Percentiles rank a stretch among this genome's conserved stretches.
phyloP scores from a whole-genome alignment of 1,284 basidiomycete species.

The Xerocomus minutiporus region DNA sequence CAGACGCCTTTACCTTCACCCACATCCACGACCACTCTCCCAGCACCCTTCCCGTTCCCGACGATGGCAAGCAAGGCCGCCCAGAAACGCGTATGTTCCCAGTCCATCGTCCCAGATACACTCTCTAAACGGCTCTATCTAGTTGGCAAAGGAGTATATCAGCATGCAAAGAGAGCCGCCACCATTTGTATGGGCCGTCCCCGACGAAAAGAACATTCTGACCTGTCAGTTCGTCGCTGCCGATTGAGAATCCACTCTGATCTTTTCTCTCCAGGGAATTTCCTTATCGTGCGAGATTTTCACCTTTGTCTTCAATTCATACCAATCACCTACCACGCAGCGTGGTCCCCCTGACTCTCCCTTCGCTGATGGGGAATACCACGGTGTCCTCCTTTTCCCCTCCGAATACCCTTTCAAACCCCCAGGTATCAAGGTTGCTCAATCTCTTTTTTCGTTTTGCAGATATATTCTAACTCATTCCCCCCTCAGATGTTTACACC shows the following conservation, averaged over 20 bases:
- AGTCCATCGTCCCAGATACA: accelerated
- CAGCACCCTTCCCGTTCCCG: neutral
- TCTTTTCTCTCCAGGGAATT: slow-evolving; percentile 65
- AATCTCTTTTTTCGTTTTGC: neutral
- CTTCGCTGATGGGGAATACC: slow-evolving; percentile 90
- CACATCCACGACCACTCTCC: slow-evolving; percentile 19
- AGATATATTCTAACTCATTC: slow-evolving; percentile 7
- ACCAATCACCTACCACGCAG: slow-evolving; percentile 37
- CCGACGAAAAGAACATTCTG: slow-evolving; percentile 94
- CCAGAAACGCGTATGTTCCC: slow-evolving; percentile 66
- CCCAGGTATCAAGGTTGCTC: slow-evolving; percentile 86
- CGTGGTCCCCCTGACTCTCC: slow-evolving; percentile 91
- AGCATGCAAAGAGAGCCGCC: slow-evolving; percentile 92
- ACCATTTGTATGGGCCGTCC: slow-evolving; percentile 89
- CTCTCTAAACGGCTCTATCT: slow-evolving; percentile 9
- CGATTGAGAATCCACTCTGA: slow-evolving; percentile 5
- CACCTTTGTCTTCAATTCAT: neutral
- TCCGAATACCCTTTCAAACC: slow-evolving; percentile 93
- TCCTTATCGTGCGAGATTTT: slow-evolving; percentile 66
- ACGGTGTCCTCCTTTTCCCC: slow-evolving; percentile 85
- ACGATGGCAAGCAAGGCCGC: slow-evolving; percentile 79
- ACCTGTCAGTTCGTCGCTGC: slow-evolving; percentile 53
- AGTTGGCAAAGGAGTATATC: slow-evolving; percentile 88
- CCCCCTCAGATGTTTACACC: slow-evolving; percentile 81
- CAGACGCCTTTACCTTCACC: slow-evolving; percentile 22